Evolutionary conservation across 177 flowering plant species (phyloP).

Genomic region (Vitis hybrid): DNA sequence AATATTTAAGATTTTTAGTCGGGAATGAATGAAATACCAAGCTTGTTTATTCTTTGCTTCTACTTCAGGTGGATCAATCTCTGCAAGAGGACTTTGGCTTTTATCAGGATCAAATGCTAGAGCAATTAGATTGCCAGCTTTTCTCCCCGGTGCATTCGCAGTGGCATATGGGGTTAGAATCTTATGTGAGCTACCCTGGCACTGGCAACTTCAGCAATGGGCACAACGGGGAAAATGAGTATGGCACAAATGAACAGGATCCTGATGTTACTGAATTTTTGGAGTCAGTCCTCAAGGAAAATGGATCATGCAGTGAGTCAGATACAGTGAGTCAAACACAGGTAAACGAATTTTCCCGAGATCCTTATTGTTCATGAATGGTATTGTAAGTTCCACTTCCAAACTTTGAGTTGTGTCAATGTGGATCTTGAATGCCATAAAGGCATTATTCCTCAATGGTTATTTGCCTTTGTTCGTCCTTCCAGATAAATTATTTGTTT

Average conservation of each 20-base stretch:
- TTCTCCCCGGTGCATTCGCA: constrained; percentile 38
- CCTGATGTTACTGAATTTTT: constrained; percentile 35
- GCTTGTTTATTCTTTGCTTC: constrained; percentile 6
- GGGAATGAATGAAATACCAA: background rate
- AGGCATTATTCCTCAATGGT: background rate
- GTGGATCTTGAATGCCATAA: background rate
- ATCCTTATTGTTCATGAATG: background rate
- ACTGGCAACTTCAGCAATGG: constrained; percentile 12
- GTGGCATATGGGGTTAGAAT: constrained; percentile 31
- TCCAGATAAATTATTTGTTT: too few relatives aligned
- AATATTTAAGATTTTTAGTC: background rate
- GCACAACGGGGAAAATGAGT: constrained; percentile 23
- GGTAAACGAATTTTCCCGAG: constrained; percentile 9
- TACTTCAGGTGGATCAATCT: constrained; percentile 32
- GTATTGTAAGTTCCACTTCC: background rate
- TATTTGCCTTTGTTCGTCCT: background rate
- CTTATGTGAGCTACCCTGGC: constrained; percentile 12
- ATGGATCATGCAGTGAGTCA: constrained; percentile 31
- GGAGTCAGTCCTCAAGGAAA: constrained; percentile 28
- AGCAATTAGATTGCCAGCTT: constrained; percentile 21
- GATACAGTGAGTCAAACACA: constrained; percentile 21
- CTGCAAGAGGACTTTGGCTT: constrained; percentile 19
- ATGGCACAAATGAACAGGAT: constrained; percentile 38
- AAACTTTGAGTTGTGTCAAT: background rate
- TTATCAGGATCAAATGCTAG: constrained; percentile 11